Evolutionary conservation across 176 grass and related monocot genomes (phyloP).

Genomic region (Oryza glaberrima): DNA sequence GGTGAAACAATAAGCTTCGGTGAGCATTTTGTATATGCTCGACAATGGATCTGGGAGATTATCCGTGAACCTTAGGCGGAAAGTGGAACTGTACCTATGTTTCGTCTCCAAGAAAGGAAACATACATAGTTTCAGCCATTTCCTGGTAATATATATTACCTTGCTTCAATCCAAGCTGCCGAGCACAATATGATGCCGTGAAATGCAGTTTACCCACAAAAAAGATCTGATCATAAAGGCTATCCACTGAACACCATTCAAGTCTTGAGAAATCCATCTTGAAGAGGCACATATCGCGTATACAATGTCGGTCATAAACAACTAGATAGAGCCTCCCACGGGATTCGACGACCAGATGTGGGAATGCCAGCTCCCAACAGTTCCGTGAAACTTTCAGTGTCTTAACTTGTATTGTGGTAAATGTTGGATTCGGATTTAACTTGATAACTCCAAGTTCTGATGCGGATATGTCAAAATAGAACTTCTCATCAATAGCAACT

Average conservation of each 20-base stretch:
- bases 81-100: not conserved
- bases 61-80: too few relatives aligned
- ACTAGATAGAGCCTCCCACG: not conserved
- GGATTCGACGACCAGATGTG: not conserved
- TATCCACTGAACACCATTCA: not conserved
- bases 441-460: not conserved
- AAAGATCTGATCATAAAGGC: constrained; percentile 1
- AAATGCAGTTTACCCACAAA: not conserved
- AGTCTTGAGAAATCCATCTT: constrained; percentile 6
- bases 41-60: not conserved
- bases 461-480: constrained; percentile 5
- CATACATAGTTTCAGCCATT: not conserved
- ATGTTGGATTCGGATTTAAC: not conserved
- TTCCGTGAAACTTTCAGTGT: not conserved
- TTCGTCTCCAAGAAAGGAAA: not conserved
- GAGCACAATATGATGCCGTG: not conserved
- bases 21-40: not conserved
- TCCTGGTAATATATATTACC: not conserved
- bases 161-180: not conserved
- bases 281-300: not conserved
- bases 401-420: not conserved
- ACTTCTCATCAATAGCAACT: not conserved
- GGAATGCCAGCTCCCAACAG: constrained; percentile 9
- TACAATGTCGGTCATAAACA: not conserved
- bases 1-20: constrained; percentile 3